Base-by-base conservation (phyloP, 768 basidiomycete genomes). In the Pleurotus platypus region DNA sequence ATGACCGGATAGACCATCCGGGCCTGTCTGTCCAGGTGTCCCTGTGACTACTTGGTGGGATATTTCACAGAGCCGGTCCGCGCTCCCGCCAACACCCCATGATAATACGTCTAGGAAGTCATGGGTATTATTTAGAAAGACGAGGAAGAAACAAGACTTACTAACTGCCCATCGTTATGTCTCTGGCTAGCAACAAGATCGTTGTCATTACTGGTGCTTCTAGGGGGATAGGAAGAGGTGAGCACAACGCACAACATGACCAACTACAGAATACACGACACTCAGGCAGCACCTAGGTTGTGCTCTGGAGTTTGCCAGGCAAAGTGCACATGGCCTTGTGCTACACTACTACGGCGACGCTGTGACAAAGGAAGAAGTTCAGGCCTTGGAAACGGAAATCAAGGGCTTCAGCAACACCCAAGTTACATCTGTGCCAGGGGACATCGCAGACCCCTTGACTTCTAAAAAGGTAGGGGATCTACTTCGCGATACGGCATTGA, bases 181-280 rank as follows among this genome's bases (percentile, higher is more conserved):
- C 70, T 51, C 70, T 86, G 16, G 76, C 80, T 22, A 62, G 71
- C 18, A 73, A 76, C 63, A 88, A 88, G 66, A 70, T 87, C 40
- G 82, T 89, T 13, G 82, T 82, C 58, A 84, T 91, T 61, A 90
- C 89, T 13, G 88, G 88, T 15, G 77, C 84, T n/a, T 86, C 85
- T 5, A 75, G 85, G 58, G 89, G 88, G 18, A 91, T 91, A 57
- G 88, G 89, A 11, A 76, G 84, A 59, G 85, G 55, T 60, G 15
- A 49, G 27, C 18, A 16, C 40, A 35, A 35, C 30, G 30, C 30
- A 35, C 30, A 9, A 35, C 30, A 35, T 39, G 43, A 20, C 27
- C 11, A 27, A 43, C 20, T 49, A 26, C 40, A 9, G 27, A 37
- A 43, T 24, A 12, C 13, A 20, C 11, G n/a, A 11, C 13, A 30